Evolutionary conservation across 192 early-diverging fungal genomes (phyloP).

Genomic region (Backusella parvicylindrica): DNA sequence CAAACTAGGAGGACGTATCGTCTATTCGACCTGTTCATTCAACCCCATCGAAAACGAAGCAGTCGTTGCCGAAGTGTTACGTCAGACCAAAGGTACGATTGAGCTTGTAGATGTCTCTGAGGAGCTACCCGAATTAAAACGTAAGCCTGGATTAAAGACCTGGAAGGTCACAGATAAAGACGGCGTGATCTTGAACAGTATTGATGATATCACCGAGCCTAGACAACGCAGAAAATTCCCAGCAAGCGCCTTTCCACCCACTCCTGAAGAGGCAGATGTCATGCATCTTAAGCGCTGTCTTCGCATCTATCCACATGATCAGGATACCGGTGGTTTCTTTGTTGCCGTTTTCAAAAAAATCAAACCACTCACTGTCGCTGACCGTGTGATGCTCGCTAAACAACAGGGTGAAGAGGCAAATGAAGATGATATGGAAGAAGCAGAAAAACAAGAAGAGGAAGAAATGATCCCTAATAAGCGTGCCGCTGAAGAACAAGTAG

Average conservation of each 20-base stretch:
- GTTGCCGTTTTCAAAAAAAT: conserved; percentile 94
- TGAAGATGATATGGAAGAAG: not conserved
- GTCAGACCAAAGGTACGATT: conserved; percentile 62
- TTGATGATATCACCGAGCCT: conserved; percentile 42
- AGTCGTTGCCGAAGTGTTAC: conserved; percentile 84
- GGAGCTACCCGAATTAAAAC: conserved; percentile 74
- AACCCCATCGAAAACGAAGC: conserved; percentile 98
- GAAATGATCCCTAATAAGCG: conserved; percentile 13
- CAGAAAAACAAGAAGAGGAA: conserved; percentile 18
- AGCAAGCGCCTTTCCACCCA: conserved; percentile 58
- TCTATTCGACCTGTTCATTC: conserved; percentile 98
- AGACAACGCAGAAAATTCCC: conserved; percentile 45
- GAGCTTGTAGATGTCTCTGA: conserved; percentile 84
- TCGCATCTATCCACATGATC: conserved; percentile 88
- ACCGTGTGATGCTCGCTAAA: conserved; percentile 32
- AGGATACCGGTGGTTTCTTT: conserved; percentile 99
- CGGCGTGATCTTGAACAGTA: conserved; percentile 48
- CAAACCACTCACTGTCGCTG: conserved; percentile 56
- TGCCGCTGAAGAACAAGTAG: conserved; percentile 2
- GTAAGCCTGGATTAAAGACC: conserved; percentile 73
- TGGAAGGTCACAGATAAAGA: conserved; percentile 90
- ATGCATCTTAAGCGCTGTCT: conserved; percentile 73
- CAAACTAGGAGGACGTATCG: conserved; percentile 89
- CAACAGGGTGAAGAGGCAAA: conserved; percentile 27
- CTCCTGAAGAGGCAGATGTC: conserved; percentile 44